Base-by-base conservation (phyloP, 2,329 filamentous ascomycete species). In the Sporothrix schenckii region DNA sequence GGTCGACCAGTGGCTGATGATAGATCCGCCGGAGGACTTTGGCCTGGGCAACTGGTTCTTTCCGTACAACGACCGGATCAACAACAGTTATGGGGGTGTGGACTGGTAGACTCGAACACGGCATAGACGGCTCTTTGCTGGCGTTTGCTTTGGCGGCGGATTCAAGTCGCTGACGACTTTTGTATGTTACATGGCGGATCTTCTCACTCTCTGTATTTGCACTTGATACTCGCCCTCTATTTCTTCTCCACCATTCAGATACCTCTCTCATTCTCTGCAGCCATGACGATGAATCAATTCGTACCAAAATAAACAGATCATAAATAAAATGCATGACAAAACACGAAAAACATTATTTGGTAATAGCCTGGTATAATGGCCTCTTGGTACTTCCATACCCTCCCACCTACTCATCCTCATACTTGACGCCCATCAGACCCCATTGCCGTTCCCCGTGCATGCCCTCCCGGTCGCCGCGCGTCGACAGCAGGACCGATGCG, bases 21-120 rank as follows among this genome's bases (percentile, higher is more conserved):
- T 71, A 47, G 69, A 71, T 24, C 65, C 70, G 19, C 69, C 63
- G 47, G 70, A 54, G 34, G 71, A 72, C 10, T 71, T 72, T 69
- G 71, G 66, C 10, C 54, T 68, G 9, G 56, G 53, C 41, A 74
- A 71, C 69, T 74, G 71, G 71, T 72, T 74, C 39, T 74, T 71
- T 41, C 72, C 72, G 0, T 70, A 67, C 52, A 73, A 73, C 68
- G 71, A 73, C 52, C 68, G 52, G 16, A 70, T 73, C 24, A 53
- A 71, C 50, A 68, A 53, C 49, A 49, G 49, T 24, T 70, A 34
- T n/a, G 39, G 10, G 19, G 50, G 3, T 7, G 19, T 24, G n/a
- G 52, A 13, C 10, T 16, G n/a, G n/a, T 27, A 21, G 50, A 21
- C 50, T 21, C 27, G 3, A 5, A 2, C 27, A 27, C 3, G 27